Conservation (phyloP, 768 basidiomycete species). For the Mycena capillaripes region DNA sequence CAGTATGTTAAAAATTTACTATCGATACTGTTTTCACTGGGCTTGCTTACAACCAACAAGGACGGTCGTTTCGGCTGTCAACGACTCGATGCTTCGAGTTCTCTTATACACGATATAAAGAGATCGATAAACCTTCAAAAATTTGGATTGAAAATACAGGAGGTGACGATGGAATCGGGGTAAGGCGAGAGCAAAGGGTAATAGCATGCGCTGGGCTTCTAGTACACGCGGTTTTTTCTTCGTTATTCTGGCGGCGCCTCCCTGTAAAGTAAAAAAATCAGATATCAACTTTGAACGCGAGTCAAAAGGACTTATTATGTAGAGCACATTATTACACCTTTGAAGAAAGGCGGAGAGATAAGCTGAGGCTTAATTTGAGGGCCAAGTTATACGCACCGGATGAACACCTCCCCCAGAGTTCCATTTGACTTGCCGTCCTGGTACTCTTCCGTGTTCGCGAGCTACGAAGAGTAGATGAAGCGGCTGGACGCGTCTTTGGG, state of each 20-base stretch:
- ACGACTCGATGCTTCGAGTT: too few species aligned
- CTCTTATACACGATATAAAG: not conserved
- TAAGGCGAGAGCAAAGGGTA: not conserved
- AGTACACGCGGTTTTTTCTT: slow-evolving; percentile 23
- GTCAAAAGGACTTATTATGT: slow-evolving; percentile 82
- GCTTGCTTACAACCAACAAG: too few species aligned
- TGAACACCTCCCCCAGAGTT: slow-evolving; percentile 98
- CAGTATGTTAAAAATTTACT: too few species aligned
- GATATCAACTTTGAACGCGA: slow-evolving; percentile 14
- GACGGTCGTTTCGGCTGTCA: too few species aligned
- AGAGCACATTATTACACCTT: slow-evolving; percentile 97
- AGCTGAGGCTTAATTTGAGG: slow-evolving; percentile 18
- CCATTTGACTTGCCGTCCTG: slow-evolving; percentile 97
- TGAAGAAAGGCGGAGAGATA: slow-evolving; percentile 27
- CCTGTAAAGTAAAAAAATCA: slow-evolving; percentile 64
- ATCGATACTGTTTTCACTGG: too few species aligned
- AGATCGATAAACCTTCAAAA: not conserved
- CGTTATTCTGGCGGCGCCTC: slow-evolving; percentile 73
- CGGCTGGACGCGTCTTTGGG: not conserved
- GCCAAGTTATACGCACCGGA: slow-evolving; percentile 72
- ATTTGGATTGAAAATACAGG: slow-evolving; percentile 21
- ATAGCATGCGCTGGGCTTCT: not conserved
- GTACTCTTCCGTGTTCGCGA: slow-evolving; percentile 99
- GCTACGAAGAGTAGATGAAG: slow-evolving; percentile 59
- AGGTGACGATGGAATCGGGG: not conserved